These are phyloP conservation scores for Colletotrichum melonis DNA, from an alignment of 2,329 filamentous ascomycete species.

Conservation along the genomic window DNA sequence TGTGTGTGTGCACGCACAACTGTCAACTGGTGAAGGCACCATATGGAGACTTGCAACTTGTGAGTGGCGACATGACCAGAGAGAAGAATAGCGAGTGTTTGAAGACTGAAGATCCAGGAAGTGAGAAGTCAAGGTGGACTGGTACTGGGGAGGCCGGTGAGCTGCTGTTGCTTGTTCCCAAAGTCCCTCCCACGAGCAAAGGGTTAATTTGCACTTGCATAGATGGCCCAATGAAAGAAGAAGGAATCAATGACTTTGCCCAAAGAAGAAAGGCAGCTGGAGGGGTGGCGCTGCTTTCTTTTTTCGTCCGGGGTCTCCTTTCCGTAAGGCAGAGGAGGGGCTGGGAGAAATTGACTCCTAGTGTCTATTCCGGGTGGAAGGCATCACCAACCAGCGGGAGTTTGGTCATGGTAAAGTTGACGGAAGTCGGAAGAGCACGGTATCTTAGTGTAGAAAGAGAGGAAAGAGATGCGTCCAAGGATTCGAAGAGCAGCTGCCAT, in stretches of 20 bases:
- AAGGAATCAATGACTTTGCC: constrained; percentile 15
- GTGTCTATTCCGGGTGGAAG: not conserved
- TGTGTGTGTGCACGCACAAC: not conserved
- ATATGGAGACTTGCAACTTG: not conserved
- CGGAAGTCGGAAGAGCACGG: not conserved
- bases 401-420: not conserved
- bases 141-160: not conserved
- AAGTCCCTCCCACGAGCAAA: constrained; percentile 8
- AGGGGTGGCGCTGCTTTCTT: constrained; percentile 28
- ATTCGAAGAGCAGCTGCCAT: not conserved
- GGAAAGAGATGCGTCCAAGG: not conserved
- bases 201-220: constrained; percentile 20
- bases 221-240: constrained; percentile 12
- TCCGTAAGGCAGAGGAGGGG: constrained; percentile 13
- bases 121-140: constrained; percentile 6
- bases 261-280: constrained; percentile 26
- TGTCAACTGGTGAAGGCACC: not conserved
- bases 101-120: not conserved
- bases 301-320: constrained; percentile 27
- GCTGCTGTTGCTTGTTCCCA: constrained; percentile 2
- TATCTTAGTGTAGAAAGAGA: not conserved
- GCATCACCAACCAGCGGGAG: not conserved
- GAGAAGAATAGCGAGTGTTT: not conserved
- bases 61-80: constrained; percentile 18
- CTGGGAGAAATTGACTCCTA: not conserved